A percentile compares a stretch with the other conserved stretches of the same genome.
Evolutionary conservation across 768 basidiomycete genomes (phyloP).

Genomic region (Phanerochaete carnosa): DNA sequence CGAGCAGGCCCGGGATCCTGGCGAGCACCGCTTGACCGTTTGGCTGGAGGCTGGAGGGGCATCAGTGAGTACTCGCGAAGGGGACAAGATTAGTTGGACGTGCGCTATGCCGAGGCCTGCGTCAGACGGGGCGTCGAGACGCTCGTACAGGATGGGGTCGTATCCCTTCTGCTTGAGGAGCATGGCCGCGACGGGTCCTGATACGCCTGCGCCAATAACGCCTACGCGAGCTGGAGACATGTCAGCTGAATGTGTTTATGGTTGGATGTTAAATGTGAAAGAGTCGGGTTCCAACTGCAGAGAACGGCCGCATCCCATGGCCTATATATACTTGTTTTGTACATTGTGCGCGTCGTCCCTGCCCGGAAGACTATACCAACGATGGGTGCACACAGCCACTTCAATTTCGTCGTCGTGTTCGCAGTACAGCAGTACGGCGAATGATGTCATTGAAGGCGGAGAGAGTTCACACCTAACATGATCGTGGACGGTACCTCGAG

Average conservation of each 20-base stretch:
- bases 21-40: constrained; percentile 8
- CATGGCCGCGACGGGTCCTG: constrained; percentile 3
- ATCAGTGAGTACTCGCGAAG: background rate
- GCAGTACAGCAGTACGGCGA: background rate
- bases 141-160: constrained; percentile 5
- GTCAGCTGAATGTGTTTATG: too few relatives aligned
- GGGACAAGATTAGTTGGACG: constrained; percentile 1
- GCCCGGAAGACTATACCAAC: too few relatives aligned
- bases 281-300: too few relatives aligned
- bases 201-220: constrained; percentile 3
- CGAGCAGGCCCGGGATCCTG: constrained; percentile 8
- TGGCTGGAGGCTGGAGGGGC: background rate
- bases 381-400: too few relatives aligned
- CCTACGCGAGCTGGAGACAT: background rate
- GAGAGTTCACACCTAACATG: background rate
- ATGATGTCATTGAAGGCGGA: background rate
- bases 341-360: too few relatives aligned
- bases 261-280: too few relatives aligned
- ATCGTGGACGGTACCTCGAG: too few relatives aligned
- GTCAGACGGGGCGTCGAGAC: constrained; percentile 11
- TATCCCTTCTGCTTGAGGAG: constrained; percentile 5
- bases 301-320: too few relatives aligned
- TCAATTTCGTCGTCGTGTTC: background rate
- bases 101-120: constrained; percentile 31
- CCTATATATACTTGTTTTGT: too few relatives aligned